phyloP scores from a whole-genome alignment of 306 rosid species.

The Malus fusca region DNA sequence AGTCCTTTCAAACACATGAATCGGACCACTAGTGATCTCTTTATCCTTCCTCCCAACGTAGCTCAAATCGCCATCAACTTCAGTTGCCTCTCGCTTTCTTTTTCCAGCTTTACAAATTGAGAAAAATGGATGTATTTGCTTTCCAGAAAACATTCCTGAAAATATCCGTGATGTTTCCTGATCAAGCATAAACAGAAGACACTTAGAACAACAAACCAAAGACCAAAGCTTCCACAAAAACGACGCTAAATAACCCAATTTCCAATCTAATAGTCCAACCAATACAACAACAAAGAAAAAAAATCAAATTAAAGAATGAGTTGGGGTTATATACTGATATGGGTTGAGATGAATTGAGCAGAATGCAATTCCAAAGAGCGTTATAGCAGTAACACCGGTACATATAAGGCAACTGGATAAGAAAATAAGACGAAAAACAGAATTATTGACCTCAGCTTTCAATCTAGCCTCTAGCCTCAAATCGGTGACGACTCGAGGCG shows the following conservation, averaged over 20 bases:
- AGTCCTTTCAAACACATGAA: constrained; percentile 66
- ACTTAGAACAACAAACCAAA: constrained; percentile 2
- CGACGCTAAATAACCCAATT: neutral
- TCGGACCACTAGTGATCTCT: constrained; percentile 32
- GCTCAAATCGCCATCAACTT: constrained; percentile 14
- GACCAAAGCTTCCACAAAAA: neutral
- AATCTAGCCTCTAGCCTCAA: constrained; percentile 59
- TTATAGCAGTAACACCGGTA: neutral
- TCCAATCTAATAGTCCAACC: neutral
- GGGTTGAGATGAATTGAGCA: neutral
- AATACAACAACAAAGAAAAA: neutral
- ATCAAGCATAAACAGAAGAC: constrained; percentile 2
- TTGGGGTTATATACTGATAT: neutral
- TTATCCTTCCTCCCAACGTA: constrained; percentile 14
- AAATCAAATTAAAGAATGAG: neutral
- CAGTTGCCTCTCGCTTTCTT: constrained; percentile 33
- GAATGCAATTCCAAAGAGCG: neutral
- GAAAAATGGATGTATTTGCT: constrained; percentile 69
- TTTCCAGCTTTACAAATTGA: constrained; percentile 37
- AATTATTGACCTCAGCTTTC: constrained; percentile 51
- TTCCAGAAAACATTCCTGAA: constrained; percentile 64
- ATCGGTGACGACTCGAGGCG: constrained; percentile 34
- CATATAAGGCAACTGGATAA: neutral
- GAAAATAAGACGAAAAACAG: neutral
- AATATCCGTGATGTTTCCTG: constrained; percentile 69